A percentile compares a stretch with the other conserved stretches of the same genome.
These are phyloP conservation scores for Cryptococcus deneoformans DNA, from an alignment of 1,284 basidiomycete genomes.

Conservation along the genomic window DNA sequence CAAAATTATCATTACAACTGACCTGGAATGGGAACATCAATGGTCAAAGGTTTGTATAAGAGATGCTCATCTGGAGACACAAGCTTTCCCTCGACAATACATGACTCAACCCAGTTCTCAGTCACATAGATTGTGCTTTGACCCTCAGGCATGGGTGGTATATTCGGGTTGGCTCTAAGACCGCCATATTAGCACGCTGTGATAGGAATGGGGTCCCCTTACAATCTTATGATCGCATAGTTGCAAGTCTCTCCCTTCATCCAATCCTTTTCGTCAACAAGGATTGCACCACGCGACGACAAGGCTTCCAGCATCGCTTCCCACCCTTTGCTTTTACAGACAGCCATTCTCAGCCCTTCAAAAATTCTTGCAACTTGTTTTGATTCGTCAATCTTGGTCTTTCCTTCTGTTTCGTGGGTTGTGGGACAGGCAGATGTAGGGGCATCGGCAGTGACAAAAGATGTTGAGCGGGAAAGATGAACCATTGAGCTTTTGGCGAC, in stretches of 20 bases:
- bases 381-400: neutral
- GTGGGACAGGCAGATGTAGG: constrained; percentile 3
- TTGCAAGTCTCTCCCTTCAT: constrained; percentile 32
- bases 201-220: neutral
- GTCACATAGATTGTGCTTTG: constrained; percentile 25
- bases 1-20: neutral
- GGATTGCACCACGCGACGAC: constrained; percentile 24
- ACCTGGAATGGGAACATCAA: constrained; percentile 34
- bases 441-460: constrained; percentile 17
- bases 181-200: neutral
- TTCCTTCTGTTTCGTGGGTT: neutral
- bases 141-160: neutral
- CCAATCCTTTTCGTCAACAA: constrained; percentile 33
- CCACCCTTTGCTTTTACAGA: constrained; percentile 32
- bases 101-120: constrained; percentile 49
- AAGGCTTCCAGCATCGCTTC: constrained; percentile 37
- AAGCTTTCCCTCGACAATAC: constrained; percentile 34
- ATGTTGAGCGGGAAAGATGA: constrained; percentile 29
- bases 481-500: constrained; percentile 19
- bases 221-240: constrained; percentile 46
- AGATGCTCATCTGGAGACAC: constrained; percentile 34
- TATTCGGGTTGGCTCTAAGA: neutral
- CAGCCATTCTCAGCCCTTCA: constrained; percentile 35
- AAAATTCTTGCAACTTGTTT: constrained; percentile 22
- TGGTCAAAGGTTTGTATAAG: constrained; percentile 38